Percentiles rank a stretch among this genome's conserved stretches.
Conservation (phyloP, 805 yeast genomes). For the Saccharomycopsis amapae region DNA sequence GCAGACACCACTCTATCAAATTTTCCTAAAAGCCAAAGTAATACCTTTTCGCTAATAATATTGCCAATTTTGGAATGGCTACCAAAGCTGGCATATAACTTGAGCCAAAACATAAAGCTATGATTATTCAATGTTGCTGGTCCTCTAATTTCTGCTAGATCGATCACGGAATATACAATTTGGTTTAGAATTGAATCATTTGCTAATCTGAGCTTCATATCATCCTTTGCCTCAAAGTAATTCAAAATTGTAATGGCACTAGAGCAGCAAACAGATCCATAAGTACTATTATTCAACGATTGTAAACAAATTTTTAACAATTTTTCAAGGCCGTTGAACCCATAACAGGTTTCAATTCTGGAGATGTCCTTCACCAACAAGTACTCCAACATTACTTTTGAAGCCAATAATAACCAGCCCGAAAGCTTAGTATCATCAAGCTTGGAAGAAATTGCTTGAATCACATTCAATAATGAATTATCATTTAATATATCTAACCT, state of each 20-base stretch:
- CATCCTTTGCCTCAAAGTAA: background rate
- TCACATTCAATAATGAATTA: too few species aligned
- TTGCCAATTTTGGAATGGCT: slow-evolving; percentile 29
- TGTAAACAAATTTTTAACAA: slow-evolving; percentile 30
- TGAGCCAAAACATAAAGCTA: slow-evolving; percentile 49
- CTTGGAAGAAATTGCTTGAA: background rate
- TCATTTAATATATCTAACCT: too few species aligned
- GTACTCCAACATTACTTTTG: slow-evolving; percentile 2
- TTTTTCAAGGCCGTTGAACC: too few species aligned
- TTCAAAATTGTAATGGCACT: slow-evolving; percentile 23
- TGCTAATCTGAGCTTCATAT: slow-evolving; percentile 4
- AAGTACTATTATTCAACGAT: slow-evolving; percentile 26
- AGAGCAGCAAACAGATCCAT: slow-evolving; percentile 26
- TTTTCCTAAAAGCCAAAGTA: slow-evolving; percentile 46
- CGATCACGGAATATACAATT: slow-evolving; percentile 44
- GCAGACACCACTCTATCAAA: slow-evolving; percentile 31
- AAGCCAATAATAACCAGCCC: slow-evolving; percentile 4
- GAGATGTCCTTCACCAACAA: background rate
- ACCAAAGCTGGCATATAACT: slow-evolving; percentile 29
- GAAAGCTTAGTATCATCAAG: background rate
- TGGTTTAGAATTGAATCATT: slow-evolving; percentile 31
- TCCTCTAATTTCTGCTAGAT: slow-evolving; percentile 53
- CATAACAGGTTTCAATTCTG: slow-evolving; percentile 9
- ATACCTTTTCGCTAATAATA: slow-evolving; percentile 30
- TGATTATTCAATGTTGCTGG: slow-evolving; percentile 43